Base-by-base conservation (phyloP, 768 basidiomycete genomes). In the Tricholoma sp. region DNA sequence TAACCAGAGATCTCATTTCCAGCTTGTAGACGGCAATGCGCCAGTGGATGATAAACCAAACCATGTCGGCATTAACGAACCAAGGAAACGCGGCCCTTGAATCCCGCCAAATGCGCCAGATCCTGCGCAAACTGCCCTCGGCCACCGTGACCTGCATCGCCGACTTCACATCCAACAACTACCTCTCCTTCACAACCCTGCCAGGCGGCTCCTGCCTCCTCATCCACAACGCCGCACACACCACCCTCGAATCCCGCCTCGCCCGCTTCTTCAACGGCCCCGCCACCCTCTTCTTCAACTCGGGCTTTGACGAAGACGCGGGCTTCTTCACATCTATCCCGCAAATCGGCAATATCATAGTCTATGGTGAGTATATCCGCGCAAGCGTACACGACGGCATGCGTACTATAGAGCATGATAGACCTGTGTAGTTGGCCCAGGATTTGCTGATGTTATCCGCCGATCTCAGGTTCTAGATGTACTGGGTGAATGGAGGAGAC, bases 381-480 rank as follows among this genome's bases (percentile, higher is more conserved):
- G 94, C 94, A 0, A 88, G 85, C 0, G 91, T 94, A 13, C 91
- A 94, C 69, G 94, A 97, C 62, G 94, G 95, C 8, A 80, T 95
- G 70, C 80, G 89, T n/a, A 76, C 81, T 0, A 85, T 81, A n/a
- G n/a, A n/a, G n/a, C n/a, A n/a, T n/a, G n/a, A n/a, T n/a, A n/a
- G n/a, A n/a, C n/a, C n/a, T n/a, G 52, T 79, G 88, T 31, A 28
- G 29, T 31, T 29, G 29, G 17, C 17, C 47, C 94, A 98, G 65
- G 96, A 96, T 63, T 84, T 82, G 13, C 64, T 89, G 2, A 47
- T 50, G 0, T n/a, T n/a, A n/a, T n/a, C n/a, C n/a, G n/a, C n/a
- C n/a, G n/a, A n/a, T n/a, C n/a, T n/a, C n/a, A n/a, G n/a, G n/a
- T n/a, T n/a, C n/a, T n/a, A n/a, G n/a, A n/a, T n/a, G n/a, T n/a